These are phyloP conservation scores for Fusarium nematophilum DNA, from an alignment of 2,329 filamentous ascomycete species.

Conservation along the genomic window DNA sequence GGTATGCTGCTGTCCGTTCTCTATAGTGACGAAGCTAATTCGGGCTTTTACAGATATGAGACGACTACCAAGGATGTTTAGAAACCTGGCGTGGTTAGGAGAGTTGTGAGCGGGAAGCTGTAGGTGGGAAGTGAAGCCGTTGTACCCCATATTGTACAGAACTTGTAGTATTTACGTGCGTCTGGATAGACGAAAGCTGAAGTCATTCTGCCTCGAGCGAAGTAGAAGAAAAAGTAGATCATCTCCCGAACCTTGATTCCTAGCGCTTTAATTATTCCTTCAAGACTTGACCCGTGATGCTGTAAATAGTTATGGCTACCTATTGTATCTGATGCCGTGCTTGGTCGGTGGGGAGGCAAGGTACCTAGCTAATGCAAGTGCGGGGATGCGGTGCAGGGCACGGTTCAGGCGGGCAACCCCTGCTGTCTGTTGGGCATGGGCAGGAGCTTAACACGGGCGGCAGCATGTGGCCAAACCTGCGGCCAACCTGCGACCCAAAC, in stretches of 20 bases:
- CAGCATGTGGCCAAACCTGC: slow-evolving; percentile 36
- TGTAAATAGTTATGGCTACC: too few relatives aligned
- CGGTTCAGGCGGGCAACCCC: slow-evolving; percentile 46
- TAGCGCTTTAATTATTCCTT: slow-evolving; percentile 5
- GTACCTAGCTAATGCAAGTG: slow-evolving; percentile 20
- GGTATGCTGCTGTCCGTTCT: slow-evolving; percentile 65
- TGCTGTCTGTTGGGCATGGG: slow-evolving; percentile 18
- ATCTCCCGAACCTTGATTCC: slow-evolving; percentile 17
- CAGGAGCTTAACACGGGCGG: slow-evolving; percentile 30
- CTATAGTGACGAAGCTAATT: slow-evolving; percentile 37
- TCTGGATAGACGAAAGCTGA: slow-evolving; percentile 25
- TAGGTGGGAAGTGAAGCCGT: not conserved
- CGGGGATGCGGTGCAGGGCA: slow-evolving; percentile 34
- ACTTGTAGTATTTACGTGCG: slow-evolving; percentile 33
- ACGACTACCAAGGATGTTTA: slow-evolving; percentile 65
- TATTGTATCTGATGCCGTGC: not conserved
- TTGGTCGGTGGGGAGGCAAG: too few relatives aligned
- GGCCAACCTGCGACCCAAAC: slow-evolving; percentile 25
- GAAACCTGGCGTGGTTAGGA: not conserved
- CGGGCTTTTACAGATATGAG: slow-evolving; percentile 64
- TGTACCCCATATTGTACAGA: slow-evolving; percentile 39
- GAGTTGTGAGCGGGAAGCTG: too few relatives aligned
- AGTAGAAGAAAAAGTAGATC: slow-evolving; percentile 15
- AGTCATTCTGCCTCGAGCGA: slow-evolving; percentile 11
- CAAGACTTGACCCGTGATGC: not conserved